Evolutionary conservation across 352 stramenopile genomes (phyloP), one percentile per base, ranked within the genome.

Genomic region (Elongisporangium anandrum): DNA sequence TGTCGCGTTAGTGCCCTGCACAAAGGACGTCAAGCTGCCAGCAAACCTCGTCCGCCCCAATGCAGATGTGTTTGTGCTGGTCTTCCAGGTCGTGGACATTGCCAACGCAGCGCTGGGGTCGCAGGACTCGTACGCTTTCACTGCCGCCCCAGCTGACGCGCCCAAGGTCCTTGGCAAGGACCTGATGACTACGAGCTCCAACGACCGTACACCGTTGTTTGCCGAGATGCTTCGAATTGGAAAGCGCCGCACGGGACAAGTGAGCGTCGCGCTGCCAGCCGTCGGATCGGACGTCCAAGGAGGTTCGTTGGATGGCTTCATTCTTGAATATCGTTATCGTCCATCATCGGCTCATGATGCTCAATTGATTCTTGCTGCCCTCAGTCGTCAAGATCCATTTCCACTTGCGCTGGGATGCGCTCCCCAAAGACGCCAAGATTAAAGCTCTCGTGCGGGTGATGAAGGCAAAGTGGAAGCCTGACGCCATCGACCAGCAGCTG

Each of bases 21-120:
- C 61, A n/a, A 90, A 90, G 63, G 72, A 87, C 10, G 61, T 87
- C 21, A 53, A 41, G n/a, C 64, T 92, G 50, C 70, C 77, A 1
- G 60, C 65, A 24, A 52, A 77, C 62, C 83, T 87, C 26, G 57
- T 87, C 19, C 68, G 65, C 10, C 55, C 70, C 7, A 55, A 60
- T 5, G 66, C 78, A 16, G 72, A 82, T 52, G 71, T 90, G n/a
- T 74, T 61, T 52, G 53, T 89, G 15, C n/a, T 82, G 50, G 60
- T 68, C 4, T 85, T 90, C 59, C 83, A 92, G 51, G 71, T 90
- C 48, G 73, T 90, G 38, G 75, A 85, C 51, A 80, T 88, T 55
- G 76, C 64, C 21, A 74, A 88, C 15, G 54, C 79, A 16, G 69
- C 64, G 23, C 71, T 90, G 38, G 54, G 61, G 34, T 54, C 54